These are phyloP conservation scores for Malus sylvestris DNA, from an alignment of 306 rosid genomes.

Conservation along the genomic window DNA sequence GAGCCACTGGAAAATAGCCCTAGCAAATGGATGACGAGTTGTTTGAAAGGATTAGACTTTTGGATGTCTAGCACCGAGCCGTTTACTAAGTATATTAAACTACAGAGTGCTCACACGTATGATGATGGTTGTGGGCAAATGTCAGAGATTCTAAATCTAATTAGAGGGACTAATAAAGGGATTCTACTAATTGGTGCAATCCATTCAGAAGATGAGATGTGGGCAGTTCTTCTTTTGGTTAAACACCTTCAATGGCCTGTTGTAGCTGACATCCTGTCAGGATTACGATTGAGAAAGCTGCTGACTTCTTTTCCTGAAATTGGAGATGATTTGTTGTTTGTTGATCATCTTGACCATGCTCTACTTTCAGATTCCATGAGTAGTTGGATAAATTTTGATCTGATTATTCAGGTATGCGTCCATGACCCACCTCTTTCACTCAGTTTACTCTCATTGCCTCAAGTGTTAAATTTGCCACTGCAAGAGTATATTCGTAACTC, in stretches of 20 bases:
- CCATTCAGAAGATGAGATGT: conserved; percentile 88
- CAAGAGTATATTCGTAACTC: not conserved
- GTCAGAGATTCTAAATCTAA: conserved; percentile 49
- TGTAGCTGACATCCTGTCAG: conserved; percentile 85
- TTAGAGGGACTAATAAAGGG: conserved; percentile 47
- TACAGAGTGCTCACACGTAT: conserved; percentile 27
- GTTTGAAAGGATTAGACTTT: conserved; percentile 62
- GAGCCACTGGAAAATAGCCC: conserved; percentile 88
- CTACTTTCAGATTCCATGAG: conserved; percentile 65
- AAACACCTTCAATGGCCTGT: conserved; percentile 90
- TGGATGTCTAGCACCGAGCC: conserved; percentile 75
- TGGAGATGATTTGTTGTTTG: conserved; percentile 47
- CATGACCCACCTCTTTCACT: not conserved
- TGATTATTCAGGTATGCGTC: conserved; percentile 71
- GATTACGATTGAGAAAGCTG: conserved; percentile 75
- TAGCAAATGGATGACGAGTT: conserved; percentile 52
- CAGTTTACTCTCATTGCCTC: not conserved
- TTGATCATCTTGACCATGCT: conserved; percentile 90
- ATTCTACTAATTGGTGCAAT: conserved; percentile 70
- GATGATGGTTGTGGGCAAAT: conserved; percentile 35
- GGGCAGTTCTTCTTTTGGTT: conserved; percentile 86
- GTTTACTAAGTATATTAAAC: conserved; percentile 72
- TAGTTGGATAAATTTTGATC: conserved; percentile 53
- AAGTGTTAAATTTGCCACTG: not conserved
- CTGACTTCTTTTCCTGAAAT: conserved; percentile 53